phyloP scores from a whole-genome alignment of 768 basidiomycete species.

The Tulasnella sp. region DNA sequence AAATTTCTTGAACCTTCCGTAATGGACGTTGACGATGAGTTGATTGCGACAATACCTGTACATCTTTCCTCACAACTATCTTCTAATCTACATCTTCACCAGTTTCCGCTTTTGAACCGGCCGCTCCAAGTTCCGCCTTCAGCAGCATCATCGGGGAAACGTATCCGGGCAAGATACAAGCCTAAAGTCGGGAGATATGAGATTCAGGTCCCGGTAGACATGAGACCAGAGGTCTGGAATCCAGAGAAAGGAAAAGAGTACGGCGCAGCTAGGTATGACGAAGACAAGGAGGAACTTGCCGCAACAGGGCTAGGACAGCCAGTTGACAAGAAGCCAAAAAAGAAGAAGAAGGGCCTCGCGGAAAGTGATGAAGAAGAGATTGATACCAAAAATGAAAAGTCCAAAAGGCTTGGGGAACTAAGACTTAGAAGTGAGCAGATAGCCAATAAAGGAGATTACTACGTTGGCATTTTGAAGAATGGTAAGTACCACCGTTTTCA shows the following conservation, averaged over 20 bases:
- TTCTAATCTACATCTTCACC: constrained; percentile 62
- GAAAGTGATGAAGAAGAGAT: constrained; percentile 14
- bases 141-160: constrained; percentile 50
- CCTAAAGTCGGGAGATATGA: constrained; percentile 49
- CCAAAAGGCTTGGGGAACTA: constrained; percentile 49
- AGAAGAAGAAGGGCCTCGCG: constrained; percentile 18
- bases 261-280: constrained; percentile 52
- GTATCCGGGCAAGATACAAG: constrained; percentile 61
- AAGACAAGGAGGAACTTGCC: constrained; percentile 69
- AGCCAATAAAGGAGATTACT: constrained; percentile 47
- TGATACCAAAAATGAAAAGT: constrained; percentile 33
- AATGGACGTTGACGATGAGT: constrained; percentile 1
- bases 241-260: constrained; percentile 51
- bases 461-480: constrained; percentile 64
- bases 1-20: too few species aligned
- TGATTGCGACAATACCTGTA: constrained; percentile 44
- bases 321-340: constrained; percentile 30
- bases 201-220: constrained; percentile 71
- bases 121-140: constrained; percentile 68
- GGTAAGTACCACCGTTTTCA: constrained; percentile 34
- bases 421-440: constrained; percentile 64
- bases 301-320: too few species aligned
- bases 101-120: constrained; percentile 63
- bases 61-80: constrained; percentile 50
- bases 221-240: constrained; percentile 70